Evolutionary conservation across 2,329 filamentous ascomycete species (phyloP).

Genomic region (Xylaria sp.): DNA sequence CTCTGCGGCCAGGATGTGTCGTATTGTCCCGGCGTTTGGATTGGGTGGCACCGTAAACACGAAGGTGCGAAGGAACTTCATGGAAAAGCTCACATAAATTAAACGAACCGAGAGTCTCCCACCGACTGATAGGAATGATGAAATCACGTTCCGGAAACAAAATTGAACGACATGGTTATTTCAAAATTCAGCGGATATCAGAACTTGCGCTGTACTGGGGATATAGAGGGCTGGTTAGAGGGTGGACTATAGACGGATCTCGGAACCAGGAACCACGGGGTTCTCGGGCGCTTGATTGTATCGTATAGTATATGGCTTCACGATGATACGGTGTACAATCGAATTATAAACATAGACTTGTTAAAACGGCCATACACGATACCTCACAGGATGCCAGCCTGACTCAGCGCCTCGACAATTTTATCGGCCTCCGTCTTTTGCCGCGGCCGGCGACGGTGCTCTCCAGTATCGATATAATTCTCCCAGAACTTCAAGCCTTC

Average conservation of each 20-base stretch:
- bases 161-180: constrained; percentile 19
- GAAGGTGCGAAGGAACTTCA: constrained; percentile 67
- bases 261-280: not conserved
- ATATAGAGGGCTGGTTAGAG: constrained; percentile 13
- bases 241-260: constrained; percentile 7
- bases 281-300: constrained; percentile 2
- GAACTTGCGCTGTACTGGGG: constrained; percentile 5
- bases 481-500: constrained; percentile 94
- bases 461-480: constrained; percentile 65
- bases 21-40: constrained; percentile 88
- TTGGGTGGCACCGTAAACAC: constrained; percentile 85
- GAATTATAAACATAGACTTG: not conserved
- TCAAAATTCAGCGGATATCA: constrained; percentile 15
- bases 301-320: constrained; percentile 2
- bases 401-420: constrained; percentile 47
- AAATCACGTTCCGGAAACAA: constrained; percentile 16
- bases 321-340: constrained; percentile 4
- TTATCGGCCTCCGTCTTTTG: constrained; percentile 44
- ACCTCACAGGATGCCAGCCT: constrained; percentile 27
- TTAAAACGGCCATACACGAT: not conserved
- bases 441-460: constrained; percentile 37
- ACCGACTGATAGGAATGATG: constrained; percentile 4
- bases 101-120: not conserved
- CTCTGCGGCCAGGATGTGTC: constrained; percentile 73
- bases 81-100: constrained; percentile 57